phyloP scores from a whole-genome alignment of 2,329 filamentous ascomycete genomes.

The Aspergillus sp. region DNA sequence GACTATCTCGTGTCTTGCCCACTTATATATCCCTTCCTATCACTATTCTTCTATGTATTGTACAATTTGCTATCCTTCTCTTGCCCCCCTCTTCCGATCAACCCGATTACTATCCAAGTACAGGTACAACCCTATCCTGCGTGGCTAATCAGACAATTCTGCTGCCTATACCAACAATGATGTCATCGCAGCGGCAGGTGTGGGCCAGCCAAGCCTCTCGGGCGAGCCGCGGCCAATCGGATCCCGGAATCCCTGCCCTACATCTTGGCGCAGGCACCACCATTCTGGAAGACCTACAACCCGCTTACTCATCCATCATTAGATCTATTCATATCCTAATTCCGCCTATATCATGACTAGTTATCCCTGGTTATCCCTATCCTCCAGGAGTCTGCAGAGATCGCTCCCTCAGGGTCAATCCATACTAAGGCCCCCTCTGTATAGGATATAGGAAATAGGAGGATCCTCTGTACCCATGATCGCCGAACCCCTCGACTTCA shows the following conservation, averaged over 20 bases:
- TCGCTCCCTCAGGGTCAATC: no score
- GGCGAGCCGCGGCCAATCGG: not conserved
- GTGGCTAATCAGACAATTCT: not conserved
- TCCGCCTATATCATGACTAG: no score
- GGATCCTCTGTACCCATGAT: constrained; percentile 7
- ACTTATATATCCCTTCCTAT: no score
- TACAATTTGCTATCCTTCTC: no score
- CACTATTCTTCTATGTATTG: no score
- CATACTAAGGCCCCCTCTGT: no score
- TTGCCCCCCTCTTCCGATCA: no score
- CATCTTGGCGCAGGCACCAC: not conserved
- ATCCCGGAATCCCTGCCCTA: not conserved
- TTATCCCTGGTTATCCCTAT: not conserved
- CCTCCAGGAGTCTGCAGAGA: not conserved
- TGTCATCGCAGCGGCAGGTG: no score
- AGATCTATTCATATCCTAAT: no score
- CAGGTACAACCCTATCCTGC: not conserved
- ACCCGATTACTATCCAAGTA: not conserved
- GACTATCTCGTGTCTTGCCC: no score
- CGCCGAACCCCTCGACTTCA: constrained; percentile 14
- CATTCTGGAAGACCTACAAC: not conserved
- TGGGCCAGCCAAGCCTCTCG: not conserved
- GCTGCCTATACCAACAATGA: not conserved
- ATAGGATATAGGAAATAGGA: no score
- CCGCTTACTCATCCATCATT: no score